Conservation (phyloP, 306 rosid genomes). For the Morella rubra region DNA sequence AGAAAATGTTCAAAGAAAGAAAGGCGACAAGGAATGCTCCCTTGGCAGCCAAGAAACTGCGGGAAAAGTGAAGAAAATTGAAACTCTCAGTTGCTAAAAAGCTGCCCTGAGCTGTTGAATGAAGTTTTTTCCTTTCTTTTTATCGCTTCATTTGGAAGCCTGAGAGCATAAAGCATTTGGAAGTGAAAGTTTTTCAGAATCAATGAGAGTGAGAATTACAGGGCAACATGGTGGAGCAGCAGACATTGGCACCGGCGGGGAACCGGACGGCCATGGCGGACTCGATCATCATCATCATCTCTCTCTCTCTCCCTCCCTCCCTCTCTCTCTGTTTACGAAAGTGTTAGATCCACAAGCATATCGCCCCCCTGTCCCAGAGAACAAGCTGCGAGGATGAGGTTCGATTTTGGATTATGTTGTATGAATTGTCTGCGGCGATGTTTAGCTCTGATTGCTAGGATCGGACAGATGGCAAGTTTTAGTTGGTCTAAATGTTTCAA, state of each 20-base stretch:
- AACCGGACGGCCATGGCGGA: constrained; percentile 70
- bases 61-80: neutral
- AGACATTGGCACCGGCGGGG: constrained; percentile 48
- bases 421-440: neutral
- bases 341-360: constrained; percentile 24
- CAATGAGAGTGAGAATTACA: constrained; percentile 40
- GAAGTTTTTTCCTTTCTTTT: neutral
- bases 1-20: neutral
- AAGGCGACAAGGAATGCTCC: neutral
- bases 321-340: neutral
- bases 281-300: constrained; percentile 47
- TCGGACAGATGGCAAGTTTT: neutral
- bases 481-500: neutral
- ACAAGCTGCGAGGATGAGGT: constrained; percentile 43
- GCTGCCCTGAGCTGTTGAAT: neutral
- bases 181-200: neutral
- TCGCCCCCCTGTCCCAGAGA: neutral
- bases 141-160: neutral
- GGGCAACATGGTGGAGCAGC: constrained; percentile 40
- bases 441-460: neutral
- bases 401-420: constrained; percentile 7
- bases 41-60: constrained; percentile 19
- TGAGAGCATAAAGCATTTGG: neutral
- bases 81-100: neutral
- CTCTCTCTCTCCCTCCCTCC: neutral